These are phyloP conservation scores for Adansonia digitata DNA, from an alignment of 345 rosid genomes.

Conservation along the genomic window DNA sequence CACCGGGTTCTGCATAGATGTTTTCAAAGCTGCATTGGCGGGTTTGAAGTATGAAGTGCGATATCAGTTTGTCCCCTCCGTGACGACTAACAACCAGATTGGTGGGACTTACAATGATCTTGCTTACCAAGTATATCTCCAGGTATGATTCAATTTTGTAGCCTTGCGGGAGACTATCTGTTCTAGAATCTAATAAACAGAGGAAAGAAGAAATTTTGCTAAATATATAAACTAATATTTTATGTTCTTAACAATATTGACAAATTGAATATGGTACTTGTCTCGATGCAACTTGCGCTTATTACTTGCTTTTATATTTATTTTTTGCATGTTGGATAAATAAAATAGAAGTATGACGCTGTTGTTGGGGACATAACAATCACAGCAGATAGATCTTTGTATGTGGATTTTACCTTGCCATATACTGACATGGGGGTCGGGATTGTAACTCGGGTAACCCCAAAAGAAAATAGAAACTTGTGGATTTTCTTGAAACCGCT, in stretches of 20 bases:
- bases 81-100: not conserved
- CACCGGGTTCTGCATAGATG: not conserved
- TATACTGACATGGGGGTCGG: not conserved
- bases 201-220: no score
- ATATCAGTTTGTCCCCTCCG: not conserved
- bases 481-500: slow-evolving; percentile 15
- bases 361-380: no score
- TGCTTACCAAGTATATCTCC: not conserved
- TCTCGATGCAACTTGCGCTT: no score
- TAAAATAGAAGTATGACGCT: no score
- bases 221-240: no score
- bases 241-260: no score
- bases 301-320: not conserved
- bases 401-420: not conserved
- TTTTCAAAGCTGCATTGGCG: slow-evolving; percentile 23
- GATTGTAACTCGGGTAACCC: no score
- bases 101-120: not conserved
- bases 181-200: no score
- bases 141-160: not conserved
- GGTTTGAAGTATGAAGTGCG: slow-evolving; percentile 2
- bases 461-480: not conserved
- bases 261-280: not conserved
- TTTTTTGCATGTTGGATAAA: not conserved
- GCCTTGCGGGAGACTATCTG: no score
- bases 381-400: not conserved